Conservation (phyloP, 495 filamentous ascomycete species). For the Beverwykella pulmonaria region DNA sequence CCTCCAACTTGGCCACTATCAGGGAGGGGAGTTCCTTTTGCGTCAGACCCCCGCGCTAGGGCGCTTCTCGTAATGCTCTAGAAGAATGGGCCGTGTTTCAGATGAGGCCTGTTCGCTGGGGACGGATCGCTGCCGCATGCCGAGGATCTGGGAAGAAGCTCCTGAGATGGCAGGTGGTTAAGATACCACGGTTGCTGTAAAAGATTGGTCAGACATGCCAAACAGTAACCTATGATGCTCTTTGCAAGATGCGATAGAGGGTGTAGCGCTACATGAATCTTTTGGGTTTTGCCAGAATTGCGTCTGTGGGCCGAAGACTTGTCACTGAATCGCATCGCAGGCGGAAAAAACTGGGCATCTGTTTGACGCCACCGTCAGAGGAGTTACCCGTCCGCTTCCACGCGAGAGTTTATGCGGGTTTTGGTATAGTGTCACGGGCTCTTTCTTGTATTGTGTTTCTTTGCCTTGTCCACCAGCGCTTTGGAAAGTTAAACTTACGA, state of each 20-base stretch:
- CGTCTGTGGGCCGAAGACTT: no score
- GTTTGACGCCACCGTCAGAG: slow-evolving; percentile 30
- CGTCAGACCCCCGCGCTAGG: slow-evolving; percentile 26
- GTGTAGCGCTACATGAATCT: no score
- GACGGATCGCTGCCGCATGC: slow-evolving; percentile 23
- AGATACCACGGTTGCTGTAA: not conserved
- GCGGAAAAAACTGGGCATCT: not conserved
- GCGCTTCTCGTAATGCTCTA: slow-evolving; percentile 30
- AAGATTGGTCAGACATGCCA: no score
- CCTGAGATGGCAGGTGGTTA: not conserved
- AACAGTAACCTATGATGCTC: no score
- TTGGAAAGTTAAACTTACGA: not conserved
- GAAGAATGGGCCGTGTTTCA: slow-evolving; percentile 38
- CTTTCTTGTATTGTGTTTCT: not conserved
- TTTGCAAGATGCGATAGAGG: no score
- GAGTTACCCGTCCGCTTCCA: slow-evolving; percentile 29
- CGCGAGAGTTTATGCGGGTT: slow-evolving; percentile 26
- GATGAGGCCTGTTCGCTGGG: slow-evolving; percentile 1
- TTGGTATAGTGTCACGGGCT: not conserved
- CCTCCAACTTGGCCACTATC: slow-evolving; percentile 7
- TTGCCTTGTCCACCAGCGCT: slow-evolving; percentile 6
- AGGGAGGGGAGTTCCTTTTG: slow-evolving; percentile 19
- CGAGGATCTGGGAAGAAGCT: slow-evolving; percentile 14
- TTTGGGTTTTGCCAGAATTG: no score
- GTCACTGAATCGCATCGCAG: not conserved